Conservation (phyloP, 306 rosid genomes). For the Prunus campanulata region DNA sequence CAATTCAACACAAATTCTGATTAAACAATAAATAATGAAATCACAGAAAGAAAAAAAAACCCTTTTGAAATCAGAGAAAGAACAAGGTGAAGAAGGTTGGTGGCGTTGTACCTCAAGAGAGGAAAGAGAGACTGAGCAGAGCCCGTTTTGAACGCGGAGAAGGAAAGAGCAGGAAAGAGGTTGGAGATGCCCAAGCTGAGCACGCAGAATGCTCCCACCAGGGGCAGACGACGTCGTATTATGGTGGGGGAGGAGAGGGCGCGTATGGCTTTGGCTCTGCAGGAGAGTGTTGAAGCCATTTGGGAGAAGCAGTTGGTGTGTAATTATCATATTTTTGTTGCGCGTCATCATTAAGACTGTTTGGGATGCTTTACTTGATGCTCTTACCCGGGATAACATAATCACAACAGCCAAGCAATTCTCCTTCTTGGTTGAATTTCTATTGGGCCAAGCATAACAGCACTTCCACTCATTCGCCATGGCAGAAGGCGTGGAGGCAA, state of each 20-base stretch:
- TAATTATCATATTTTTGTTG: background rate
- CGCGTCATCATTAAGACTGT: constrained; percentile 16
- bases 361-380: constrained; percentile 27
- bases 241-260: constrained; percentile 30
- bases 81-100: background rate
- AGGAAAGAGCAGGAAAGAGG: constrained; percentile 32
- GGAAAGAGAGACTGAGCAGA: constrained; percentile 47
- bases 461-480: accelerated
- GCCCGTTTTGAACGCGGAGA: constrained; percentile 50
- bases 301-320: background rate
- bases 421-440: background rate
- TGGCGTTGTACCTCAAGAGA: constrained; percentile 39
- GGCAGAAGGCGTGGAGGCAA: too few species aligned
- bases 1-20: background rate
- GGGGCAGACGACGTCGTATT: constrained; percentile 73
- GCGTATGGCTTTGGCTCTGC: constrained; percentile 13
- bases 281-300: constrained; percentile 56
- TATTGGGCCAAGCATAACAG: too few species aligned
- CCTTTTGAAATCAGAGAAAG: background rate
- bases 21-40: background rate
- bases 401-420: background rate
- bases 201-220: constrained; percentile 75
- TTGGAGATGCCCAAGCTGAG: constrained; percentile 67
- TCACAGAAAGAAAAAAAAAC: background rate
- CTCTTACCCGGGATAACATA: background rate